Evolutionary conservation across 352 stramenopile genomes (phyloP).

Genomic region (Pythium monospermum): DNA sequence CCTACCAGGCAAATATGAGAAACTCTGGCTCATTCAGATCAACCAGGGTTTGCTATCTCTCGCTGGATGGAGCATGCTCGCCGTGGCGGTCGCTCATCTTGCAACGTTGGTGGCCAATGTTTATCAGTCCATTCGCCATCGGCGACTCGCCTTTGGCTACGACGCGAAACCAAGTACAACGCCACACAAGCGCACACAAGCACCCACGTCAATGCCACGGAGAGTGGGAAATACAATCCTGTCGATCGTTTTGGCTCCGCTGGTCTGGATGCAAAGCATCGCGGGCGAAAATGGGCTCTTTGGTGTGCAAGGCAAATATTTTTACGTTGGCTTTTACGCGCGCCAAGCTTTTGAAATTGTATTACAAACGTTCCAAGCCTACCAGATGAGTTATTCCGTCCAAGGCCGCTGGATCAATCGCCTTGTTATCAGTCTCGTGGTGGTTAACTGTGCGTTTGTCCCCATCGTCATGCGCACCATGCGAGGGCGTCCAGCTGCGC

Average conservation of each 20-base stretch:
- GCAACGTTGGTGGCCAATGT: not conserved
- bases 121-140: not conserved
- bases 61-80: not conserved
- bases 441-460: slow-evolving; percentile 12
- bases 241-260: no score
- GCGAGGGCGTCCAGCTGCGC: not conserved
- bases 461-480: not conserved
- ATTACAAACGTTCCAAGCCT: slow-evolving; percentile 18
- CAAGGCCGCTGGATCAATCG: slow-evolving; percentile 6
- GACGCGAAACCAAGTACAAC: no score
- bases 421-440: slow-evolving; percentile 5
- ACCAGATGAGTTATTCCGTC: slow-evolving; percentile 11
- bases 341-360: slow-evolving; percentile 10
- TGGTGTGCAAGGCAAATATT: slow-evolving; percentile 6
- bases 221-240: no score
- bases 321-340: slow-evolving; percentile 10
- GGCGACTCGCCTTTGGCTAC: not conserved
- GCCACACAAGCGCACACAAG: no score
- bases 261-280: no score
- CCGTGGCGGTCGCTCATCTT: not conserved
- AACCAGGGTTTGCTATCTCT: not conserved
- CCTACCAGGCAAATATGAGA: not conserved
- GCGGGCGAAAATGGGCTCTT: not conserved
- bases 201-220: no score
- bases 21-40: slow-evolving; percentile 8